These are phyloP conservation scores for Immersiella caudata DNA, from an alignment of 495 filamentous ascomycete genomes.

Conservation along the genomic window DNA sequence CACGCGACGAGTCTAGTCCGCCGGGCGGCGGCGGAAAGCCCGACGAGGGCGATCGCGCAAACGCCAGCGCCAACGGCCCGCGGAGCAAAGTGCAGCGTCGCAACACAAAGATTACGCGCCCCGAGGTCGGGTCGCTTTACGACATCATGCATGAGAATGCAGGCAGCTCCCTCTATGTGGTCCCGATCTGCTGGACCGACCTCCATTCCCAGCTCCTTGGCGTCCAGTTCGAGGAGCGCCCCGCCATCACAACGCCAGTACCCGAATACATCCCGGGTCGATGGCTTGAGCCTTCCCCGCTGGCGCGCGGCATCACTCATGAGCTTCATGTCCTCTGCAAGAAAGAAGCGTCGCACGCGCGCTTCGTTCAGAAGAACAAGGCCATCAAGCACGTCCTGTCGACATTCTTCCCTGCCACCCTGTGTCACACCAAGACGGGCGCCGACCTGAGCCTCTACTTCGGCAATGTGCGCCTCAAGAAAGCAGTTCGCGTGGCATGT, in stretches of 20 bases:
- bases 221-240: conserved; percentile 40
- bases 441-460: conserved; percentile 44
- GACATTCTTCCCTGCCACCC: conserved; percentile 39
- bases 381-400: conserved; percentile 41
- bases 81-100: background rate
- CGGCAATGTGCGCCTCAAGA: conserved; percentile 35
- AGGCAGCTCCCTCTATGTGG: conserved; percentile 42
- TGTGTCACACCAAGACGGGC: conserved; percentile 30
- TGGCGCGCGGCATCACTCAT: conserved; percentile 33
- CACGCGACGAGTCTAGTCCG: conserved; percentile 25
- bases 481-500: conserved; percentile 38
- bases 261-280: conserved; percentile 26
- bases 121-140: conserved; percentile 49
- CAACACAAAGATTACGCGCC: conserved; percentile 30
- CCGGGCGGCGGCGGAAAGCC: conserved; percentile 6
- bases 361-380: conserved; percentile 28
- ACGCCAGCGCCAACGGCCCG: background rate
- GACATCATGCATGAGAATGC: conserved; percentile 51
- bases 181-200: conserved; percentile 53
- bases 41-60: background rate
- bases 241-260: conserved; percentile 37
- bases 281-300: conserved; percentile 32
- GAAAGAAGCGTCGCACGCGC: conserved; percentile 7
- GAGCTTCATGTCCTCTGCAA: conserved; percentile 40
- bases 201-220: conserved; percentile 44